Evolutionary conservation across 106 monocot genomes (phyloP).

Genomic region (Chionographis japonica): DNA sequence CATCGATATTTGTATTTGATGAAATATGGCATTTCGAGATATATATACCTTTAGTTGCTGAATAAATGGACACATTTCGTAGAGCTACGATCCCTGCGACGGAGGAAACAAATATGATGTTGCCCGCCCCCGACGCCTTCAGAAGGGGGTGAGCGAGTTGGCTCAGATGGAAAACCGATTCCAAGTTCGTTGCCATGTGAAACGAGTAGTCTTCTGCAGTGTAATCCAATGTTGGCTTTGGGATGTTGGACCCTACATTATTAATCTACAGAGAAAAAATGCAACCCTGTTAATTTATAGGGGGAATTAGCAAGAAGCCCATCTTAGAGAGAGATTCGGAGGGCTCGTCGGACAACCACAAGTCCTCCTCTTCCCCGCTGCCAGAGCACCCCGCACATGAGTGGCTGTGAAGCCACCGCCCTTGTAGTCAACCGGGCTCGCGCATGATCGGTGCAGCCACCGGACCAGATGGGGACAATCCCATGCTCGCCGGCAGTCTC

Average conservation of each 20-base stretch:
- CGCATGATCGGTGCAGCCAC: no score
- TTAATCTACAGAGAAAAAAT: constrained; percentile 17
- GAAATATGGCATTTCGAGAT: no score
- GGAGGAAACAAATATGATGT: constrained; percentile 44
- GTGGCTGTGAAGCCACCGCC: no score
- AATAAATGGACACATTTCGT: constrained; percentile 11
- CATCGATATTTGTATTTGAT: no score
- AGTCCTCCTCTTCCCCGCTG: no score
- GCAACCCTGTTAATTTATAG: not conserved
- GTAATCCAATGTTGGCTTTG: constrained; percentile 16
- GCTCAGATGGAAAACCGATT: constrained; percentile 54
- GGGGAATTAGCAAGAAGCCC: no score
- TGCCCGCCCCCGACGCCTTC: constrained; percentile 35
- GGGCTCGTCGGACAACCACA: no score
- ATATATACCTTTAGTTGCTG: constrained; percentile 43
- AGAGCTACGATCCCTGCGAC: constrained; percentile 26
- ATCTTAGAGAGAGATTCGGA: no score
- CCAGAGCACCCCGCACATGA: no score
- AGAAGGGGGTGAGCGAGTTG: constrained; percentile 54
- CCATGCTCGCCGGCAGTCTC: no score
- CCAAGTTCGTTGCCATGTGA: constrained; percentile 37
- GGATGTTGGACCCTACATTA: constrained; percentile 20
- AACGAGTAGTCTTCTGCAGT: constrained; percentile 20
- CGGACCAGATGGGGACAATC: no score
- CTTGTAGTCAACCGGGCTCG: no score